Conservation (phyloP, 2,329 filamentous ascomycete genomes). For the Penicillium frequentans region DNA sequence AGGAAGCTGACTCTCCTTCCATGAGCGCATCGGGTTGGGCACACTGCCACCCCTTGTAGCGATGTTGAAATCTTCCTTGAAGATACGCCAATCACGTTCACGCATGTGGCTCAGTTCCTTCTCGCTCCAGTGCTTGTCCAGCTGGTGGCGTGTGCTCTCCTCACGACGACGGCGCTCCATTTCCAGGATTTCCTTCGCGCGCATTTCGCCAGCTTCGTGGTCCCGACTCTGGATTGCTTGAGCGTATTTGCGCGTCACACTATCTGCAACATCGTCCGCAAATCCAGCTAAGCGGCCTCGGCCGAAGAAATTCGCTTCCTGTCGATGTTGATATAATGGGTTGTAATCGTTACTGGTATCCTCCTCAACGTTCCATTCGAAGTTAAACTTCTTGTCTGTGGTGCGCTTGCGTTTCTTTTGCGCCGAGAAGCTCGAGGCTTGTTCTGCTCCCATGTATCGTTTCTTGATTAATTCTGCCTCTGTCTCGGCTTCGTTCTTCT, state of each 20-base stretch:
- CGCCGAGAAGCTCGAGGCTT: slow-evolving; percentile 87
- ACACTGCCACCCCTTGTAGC: slow-evolving; percentile 87
- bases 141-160: slow-evolving; percentile 67
- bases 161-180: slow-evolving; percentile 79
- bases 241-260: slow-evolving; percentile 57
- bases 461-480: slow-evolving; percentile 74
- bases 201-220: slow-evolving; percentile 69
- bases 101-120: slow-evolving; percentile 93
- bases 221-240: slow-evolving; percentile 74
- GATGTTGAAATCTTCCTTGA: slow-evolving; percentile 99
- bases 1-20: slow-evolving; percentile 82
- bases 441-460: slow-evolving; percentile 87
- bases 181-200: slow-evolving; percentile 78
- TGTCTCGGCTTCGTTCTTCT: slow-evolving; percentile 61
- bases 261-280: slow-evolving; percentile 57
- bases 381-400: slow-evolving; percentile 97
- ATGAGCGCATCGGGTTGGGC: slow-evolving; percentile 94
- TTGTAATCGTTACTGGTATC: slow-evolving; percentile 86
- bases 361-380: slow-evolving; percentile 94
- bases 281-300: slow-evolving; percentile 68
- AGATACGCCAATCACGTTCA: slow-evolving; percentile 97
- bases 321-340: slow-evolving; percentile 70
- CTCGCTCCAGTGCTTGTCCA: slow-evolving; percentile 94
- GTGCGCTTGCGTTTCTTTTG: slow-evolving; percentile 94
- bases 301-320: slow-evolving; percentile 69